A percentile compares a stretch with the other conserved stretches of the same genome.
Evolutionary conservation across 805 yeast species (phyloP).

Genomic region (Myxozyma vanderwaltii): DNA sequence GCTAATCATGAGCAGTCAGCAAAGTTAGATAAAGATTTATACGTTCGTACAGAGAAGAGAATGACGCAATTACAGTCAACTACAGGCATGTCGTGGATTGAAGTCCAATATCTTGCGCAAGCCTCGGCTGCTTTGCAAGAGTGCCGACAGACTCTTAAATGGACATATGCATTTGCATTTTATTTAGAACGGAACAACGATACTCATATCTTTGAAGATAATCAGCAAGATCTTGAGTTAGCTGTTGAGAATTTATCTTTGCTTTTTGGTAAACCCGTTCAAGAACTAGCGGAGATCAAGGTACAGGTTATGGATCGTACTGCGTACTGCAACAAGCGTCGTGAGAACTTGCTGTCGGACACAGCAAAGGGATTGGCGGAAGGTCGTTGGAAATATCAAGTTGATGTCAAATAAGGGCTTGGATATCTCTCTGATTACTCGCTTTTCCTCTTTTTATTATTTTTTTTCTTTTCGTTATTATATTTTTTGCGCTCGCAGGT

Average conservation of each 20-base stretch:
- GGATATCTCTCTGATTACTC: no score
- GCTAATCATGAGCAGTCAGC: constrained; percentile 76
- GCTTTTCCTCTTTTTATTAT: neutral
- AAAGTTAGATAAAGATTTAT: constrained; percentile 66
- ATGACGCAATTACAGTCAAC: constrained; percentile 67
- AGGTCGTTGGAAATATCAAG: constrained; percentile 43
- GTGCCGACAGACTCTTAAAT: constrained; percentile 77
- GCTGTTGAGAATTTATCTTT: constrained; percentile 72
- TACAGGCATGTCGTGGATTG: constrained; percentile 77
- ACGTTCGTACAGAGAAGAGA: constrained; percentile 61
- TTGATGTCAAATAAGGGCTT: constrained; percentile 25
- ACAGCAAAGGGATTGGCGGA: constrained; percentile 49
- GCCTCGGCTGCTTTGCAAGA: constrained; percentile 63
- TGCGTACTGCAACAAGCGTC: constrained; percentile 48
- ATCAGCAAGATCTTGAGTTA: constrained; percentile 62
- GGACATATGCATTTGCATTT: constrained; percentile 86
- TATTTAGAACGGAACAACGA: constrained; percentile 57
- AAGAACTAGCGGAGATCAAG: constrained; percentile 45
- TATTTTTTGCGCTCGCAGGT: constrained; percentile 6
- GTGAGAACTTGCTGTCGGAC: constrained; percentile 48
- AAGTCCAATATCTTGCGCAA: constrained; percentile 78
- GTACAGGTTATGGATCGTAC: constrained; percentile 49
- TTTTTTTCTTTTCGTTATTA: neutral
- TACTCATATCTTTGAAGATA: constrained; percentile 66
- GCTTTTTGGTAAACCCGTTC: constrained; percentile 51